Evolutionary conservation across 306 rosid genomes (phyloP).

Genomic region (Trichosanthes cucumerina): DNA sequence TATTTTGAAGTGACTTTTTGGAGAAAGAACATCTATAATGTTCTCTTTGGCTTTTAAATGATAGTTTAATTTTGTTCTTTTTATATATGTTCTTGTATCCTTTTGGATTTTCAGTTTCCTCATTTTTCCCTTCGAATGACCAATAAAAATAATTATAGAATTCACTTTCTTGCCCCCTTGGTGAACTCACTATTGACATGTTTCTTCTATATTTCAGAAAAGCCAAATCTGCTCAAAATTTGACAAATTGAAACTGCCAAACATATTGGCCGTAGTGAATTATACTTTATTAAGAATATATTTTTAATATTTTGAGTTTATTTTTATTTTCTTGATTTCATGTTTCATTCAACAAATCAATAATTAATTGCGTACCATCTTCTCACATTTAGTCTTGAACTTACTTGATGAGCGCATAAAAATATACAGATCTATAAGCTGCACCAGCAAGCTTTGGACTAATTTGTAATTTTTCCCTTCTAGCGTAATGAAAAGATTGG

Average conservation of each 20-base stretch:
- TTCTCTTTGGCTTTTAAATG: neutral
- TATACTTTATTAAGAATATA: neutral
- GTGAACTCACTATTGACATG: neutral
- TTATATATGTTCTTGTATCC: neutral
- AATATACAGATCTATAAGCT: neutral
- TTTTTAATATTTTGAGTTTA: neutral
- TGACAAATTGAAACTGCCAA: neutral
- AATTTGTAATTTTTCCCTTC: constrained; percentile 13
- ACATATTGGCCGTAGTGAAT: neutral
- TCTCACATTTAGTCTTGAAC: neutral
- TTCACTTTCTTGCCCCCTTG: neutral
- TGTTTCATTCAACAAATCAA: neutral
- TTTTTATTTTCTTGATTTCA: neutral
- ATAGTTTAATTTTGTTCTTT: neutral
- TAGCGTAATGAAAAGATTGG: constrained; percentile 56
- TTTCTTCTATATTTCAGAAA: neutral
- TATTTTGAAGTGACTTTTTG: neutral
- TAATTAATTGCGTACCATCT: neutral
- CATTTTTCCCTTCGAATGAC: neutral
- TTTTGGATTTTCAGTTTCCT: neutral
- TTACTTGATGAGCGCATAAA: neutral
- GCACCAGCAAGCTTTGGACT: neutral
- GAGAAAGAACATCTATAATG: neutral
- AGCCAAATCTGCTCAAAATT: neutral
- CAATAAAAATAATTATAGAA: neutral